Conservation (phyloP, 2,329 filamentous ascomycete species). For the Aspergillus hiratsukae region DNA sequence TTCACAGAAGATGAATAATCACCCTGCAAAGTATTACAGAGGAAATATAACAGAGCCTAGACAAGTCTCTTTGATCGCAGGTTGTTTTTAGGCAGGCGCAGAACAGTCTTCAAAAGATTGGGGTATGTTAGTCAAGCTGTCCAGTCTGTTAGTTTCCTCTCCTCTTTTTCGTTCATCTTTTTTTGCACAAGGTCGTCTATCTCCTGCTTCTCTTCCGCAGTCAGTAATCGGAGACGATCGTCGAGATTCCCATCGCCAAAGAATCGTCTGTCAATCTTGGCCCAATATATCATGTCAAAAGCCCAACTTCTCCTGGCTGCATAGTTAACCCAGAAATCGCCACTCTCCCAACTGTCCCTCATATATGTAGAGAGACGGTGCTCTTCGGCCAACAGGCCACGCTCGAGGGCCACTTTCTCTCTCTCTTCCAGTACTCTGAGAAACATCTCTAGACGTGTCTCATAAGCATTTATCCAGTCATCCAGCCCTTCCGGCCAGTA, state of each 20-base stretch:
- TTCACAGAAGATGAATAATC: no score
- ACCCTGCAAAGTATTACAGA: no score
- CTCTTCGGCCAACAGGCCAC: background rate
- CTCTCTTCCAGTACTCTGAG: constrained; percentile 11
- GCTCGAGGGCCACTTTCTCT: constrained; percentile 7
- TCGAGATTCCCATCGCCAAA: constrained; percentile 17
- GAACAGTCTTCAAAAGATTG: no score
- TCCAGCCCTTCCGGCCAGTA: constrained; percentile 16
- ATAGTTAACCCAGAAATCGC: constrained; percentile 21
- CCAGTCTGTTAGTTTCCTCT: no score
- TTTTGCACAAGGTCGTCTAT: no score
- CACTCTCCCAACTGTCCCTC: constrained; percentile 17
- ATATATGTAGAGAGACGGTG: constrained; percentile 16
- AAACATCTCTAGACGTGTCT: constrained; percentile 10
- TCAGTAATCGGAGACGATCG: constrained; percentile 15
- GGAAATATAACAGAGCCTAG: no score
- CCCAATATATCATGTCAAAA: constrained; percentile 24
- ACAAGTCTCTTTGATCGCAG: no score
- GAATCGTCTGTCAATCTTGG: constrained; percentile 20
- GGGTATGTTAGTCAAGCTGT: no score
- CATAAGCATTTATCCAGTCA: constrained; percentile 14
- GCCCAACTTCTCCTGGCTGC: constrained; percentile 19
- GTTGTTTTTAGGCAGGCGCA: no score
- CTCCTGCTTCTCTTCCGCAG: constrained; percentile 9
- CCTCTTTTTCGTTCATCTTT: no score